phyloP scores from a whole-genome alignment of 805 yeast species.

The Ogataea methylovora region DNA sequence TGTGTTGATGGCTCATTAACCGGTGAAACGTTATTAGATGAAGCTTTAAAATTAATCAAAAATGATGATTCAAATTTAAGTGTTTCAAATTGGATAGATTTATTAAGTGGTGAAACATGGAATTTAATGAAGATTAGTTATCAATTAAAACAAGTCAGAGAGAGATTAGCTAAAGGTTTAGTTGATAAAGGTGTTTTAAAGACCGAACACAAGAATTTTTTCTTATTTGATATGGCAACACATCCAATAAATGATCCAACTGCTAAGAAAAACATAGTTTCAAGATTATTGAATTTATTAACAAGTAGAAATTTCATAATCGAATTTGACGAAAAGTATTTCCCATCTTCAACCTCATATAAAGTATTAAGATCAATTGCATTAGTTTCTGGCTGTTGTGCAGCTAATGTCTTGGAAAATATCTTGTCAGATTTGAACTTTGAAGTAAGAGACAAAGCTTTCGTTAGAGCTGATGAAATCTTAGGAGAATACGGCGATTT shows the following conservation, averaged over 20 bases:
- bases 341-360: conserved; percentile 62
- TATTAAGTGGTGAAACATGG: conserved; percentile 95
- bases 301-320: conserved; percentile 63
- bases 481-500: conserved; percentile 73
- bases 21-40: conserved; percentile 93
- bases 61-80: conserved; percentile 70
- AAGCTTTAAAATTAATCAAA: conserved; percentile 85
- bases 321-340: conserved; percentile 48
- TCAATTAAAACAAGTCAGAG: conserved; percentile 96
- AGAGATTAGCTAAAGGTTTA: conserved; percentile 89
- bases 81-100: conserved; percentile 88
- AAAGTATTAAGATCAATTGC: conserved; percentile 71
- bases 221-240: conserved; percentile 96
- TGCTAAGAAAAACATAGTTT: conserved; percentile 74
- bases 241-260: conserved; percentile 88
- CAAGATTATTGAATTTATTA: conserved; percentile 63
- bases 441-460: conserved; percentile 87
- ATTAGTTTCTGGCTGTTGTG: conserved; percentile 82
- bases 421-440: conserved; percentile 69
- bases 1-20: conserved; percentile 81
- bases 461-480: conserved; percentile 89
- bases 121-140: conserved; percentile 88
- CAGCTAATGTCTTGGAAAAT: conserved; percentile 94
- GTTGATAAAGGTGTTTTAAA: conserved; percentile 95
- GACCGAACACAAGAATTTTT: conserved; percentile 91